These are phyloP conservation scores for Podila minutissima DNA, from an alignment of 192 early-diverging fungal species.

Conservation along the genomic window DNA sequence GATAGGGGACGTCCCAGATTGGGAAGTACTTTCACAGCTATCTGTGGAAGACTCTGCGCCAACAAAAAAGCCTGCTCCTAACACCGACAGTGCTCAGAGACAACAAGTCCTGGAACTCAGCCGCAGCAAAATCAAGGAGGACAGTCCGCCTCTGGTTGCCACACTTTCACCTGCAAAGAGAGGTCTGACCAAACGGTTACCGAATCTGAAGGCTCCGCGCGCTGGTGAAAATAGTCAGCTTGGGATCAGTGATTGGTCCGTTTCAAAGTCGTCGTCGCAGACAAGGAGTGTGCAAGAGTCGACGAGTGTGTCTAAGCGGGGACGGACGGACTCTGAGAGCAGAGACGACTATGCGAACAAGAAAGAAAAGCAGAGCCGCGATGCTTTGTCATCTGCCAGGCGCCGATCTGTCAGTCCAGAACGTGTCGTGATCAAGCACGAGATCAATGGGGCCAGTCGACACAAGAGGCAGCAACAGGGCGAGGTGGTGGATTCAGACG, in stretches of 20 bases:
- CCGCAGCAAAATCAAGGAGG: neutral
- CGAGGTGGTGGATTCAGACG: neutral
- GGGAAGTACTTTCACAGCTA: conserved; percentile 23
- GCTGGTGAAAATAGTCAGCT: conserved; percentile 7
- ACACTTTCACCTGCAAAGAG: conserved; percentile 9
- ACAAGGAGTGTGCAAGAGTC: neutral
- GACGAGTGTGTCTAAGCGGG: neutral
- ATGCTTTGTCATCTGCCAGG: neutral
- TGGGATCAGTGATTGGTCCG: neutral
- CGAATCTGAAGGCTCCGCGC: conserved; percentile 2
- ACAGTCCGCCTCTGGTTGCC: conserved; percentile 10
- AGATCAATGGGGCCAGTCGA: neutral
- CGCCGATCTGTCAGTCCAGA: neutral
- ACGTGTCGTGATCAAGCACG: neutral
- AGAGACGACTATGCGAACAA: neutral
- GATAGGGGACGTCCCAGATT: neutral
- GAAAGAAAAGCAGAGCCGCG: neutral
- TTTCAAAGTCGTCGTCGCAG: neutral
- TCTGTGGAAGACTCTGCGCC: conserved; percentile 1
- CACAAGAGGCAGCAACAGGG: neutral
- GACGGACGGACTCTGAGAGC: neutral
- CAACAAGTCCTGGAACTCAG: neutral
- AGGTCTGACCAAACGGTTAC: neutral
- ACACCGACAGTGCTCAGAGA: neutral
- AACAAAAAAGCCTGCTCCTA: neutral